phyloP scores from a whole-genome alignment of 352 stramenopile species.

The Phytophthora sansomeana region DNA sequence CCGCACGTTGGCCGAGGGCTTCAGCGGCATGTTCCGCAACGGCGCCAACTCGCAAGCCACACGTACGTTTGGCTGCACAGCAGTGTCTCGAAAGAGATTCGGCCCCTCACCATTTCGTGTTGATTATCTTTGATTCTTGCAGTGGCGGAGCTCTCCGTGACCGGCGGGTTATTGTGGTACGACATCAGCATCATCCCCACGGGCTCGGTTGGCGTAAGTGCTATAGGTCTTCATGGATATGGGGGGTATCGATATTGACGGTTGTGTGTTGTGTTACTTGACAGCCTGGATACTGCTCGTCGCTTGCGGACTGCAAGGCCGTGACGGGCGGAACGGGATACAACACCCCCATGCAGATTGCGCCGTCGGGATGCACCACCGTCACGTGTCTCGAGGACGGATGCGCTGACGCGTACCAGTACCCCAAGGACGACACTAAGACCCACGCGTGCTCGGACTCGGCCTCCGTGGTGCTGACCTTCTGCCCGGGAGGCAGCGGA shows the following conservation, averaged over 20 bases:
- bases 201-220: slow-evolving; percentile 35
- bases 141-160: slow-evolving; percentile 58
- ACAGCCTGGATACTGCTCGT: slow-evolving; percentile 43
- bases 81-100: too few species aligned
- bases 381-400: slow-evolving; percentile 52
- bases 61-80: slow-evolving; percentile 18
- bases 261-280: not conserved
- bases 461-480: slow-evolving; percentile 53
- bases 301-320: slow-evolving; percentile 47
- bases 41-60: slow-evolving; percentile 54
- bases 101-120: too few species aligned
- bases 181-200: slow-evolving; percentile 66
- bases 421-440: slow-evolving; percentile 59
- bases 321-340: slow-evolving; percentile 55
- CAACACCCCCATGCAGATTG: slow-evolving; percentile 69
- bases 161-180: slow-evolving; percentile 47
- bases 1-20: slow-evolving; percentile 48
- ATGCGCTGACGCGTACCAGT: slow-evolving; percentile 68
- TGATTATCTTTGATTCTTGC: not conserved
- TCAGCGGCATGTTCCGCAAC: slow-evolving; percentile 72
- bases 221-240: not conserved
- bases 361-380: slow-evolving; percentile 44
- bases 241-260: not conserved
- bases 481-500: slow-evolving; percentile 47
- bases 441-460: slow-evolving; percentile 54